Evolutionary conservation across 306 rosid genomes (phyloP).

Genomic region (Amphicarpaea edgeworthii): DNA sequence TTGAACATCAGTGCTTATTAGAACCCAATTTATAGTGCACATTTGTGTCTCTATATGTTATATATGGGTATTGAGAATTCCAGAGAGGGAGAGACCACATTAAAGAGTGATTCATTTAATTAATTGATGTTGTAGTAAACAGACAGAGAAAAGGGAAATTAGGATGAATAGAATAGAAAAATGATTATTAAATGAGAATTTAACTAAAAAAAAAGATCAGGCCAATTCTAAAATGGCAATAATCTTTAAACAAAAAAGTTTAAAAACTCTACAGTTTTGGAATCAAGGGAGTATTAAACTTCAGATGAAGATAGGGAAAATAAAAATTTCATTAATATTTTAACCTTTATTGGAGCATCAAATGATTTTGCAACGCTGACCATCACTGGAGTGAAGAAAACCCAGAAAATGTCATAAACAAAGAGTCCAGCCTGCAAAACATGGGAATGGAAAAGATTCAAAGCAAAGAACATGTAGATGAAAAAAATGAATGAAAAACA

Average conservation of each 20-base stretch:
- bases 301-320: slow-evolving; percentile 7
- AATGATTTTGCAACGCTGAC: slow-evolving; percentile 93
- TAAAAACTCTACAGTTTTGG: background rate
- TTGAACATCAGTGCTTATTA: too few relatives aligned
- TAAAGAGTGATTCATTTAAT: too few relatives aligned
- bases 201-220: background rate
- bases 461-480: slow-evolving; percentile 33
- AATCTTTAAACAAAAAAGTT: background rate
- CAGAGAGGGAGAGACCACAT: too few relatives aligned
- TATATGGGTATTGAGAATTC: too few relatives aligned
- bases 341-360: slow-evolving; percentile 89
- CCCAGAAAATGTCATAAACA: slow-evolving; percentile 92
- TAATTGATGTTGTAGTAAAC: too few relatives aligned
- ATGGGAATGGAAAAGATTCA: slow-evolving; percentile 35
- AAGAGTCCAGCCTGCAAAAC: slow-evolving; percentile 76
- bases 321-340: slow-evolving; percentile 36
- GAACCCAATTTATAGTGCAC: too few relatives aligned
- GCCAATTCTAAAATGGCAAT: background rate
- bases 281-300: background rate
- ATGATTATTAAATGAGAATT: background rate
- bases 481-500: background rate
- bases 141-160: background rate
- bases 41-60: too few relatives aligned
- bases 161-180: background rate
- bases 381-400: slow-evolving; percentile 92